These are phyloP conservation scores for Beauveria bassiana DNA, from an alignment of 2,329 filamentous ascomycete genomes.

Conservation along the genomic window DNA sequence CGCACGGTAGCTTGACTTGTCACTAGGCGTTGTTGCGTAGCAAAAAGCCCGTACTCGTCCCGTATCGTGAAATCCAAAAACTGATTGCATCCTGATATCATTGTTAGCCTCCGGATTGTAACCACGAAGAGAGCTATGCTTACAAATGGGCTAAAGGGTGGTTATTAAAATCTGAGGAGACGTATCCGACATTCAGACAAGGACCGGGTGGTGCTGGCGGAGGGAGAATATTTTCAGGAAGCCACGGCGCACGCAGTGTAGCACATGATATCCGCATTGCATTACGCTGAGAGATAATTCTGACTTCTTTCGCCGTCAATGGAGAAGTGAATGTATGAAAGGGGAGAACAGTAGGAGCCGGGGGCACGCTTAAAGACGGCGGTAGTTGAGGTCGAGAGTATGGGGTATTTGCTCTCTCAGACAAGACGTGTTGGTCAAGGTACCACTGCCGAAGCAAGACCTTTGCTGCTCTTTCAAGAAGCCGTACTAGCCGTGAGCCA, in stretches of 20 bases:
- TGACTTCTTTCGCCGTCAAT: constrained; percentile 81
- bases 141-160: constrained; percentile 87
- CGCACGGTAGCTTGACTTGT: constrained; percentile 78
- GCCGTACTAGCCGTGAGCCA: constrained; percentile 72
- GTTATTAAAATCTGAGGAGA: constrained; percentile 98
- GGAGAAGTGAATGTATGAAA: constrained; percentile 98
- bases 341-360: constrained; percentile 86
- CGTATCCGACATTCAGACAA: constrained; percentile 85
- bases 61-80: constrained; percentile 83
- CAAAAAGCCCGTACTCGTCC: constrained; percentile 75
- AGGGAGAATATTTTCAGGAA: constrained; percentile 71
- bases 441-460: constrained; percentile 81
- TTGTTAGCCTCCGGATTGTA: background rate
- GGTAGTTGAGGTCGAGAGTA: constrained; percentile 73
- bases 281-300: constrained; percentile 91
- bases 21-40: constrained; percentile 89
- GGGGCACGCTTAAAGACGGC: constrained; percentile 63
- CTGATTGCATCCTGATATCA: constrained; percentile 74
- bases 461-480: constrained; percentile 78
- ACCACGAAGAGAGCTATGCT: constrained; percentile 19
- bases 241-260: constrained; percentile 79
- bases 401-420: constrained; percentile 41
- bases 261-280: constrained; percentile 87
- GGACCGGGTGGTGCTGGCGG: constrained; percentile 77
- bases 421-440: constrained; percentile 64